Base-by-base conservation (phyloP, 2,329 filamentous ascomycete species). In the Lasiodiplodia sp. region DNA sequence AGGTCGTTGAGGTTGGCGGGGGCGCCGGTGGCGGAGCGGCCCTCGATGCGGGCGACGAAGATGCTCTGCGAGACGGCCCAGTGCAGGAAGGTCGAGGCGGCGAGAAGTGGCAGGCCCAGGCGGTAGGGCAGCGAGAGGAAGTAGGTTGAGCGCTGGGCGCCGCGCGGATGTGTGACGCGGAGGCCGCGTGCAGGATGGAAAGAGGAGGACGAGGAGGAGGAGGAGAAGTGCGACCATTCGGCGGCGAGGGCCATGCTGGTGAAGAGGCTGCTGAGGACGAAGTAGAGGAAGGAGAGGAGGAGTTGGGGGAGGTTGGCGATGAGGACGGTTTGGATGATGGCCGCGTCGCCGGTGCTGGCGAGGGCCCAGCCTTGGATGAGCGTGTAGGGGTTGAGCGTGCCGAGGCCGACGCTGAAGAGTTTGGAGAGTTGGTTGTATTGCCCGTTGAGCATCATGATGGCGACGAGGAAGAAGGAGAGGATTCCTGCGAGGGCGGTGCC, bases 161-260 rank as follows among this genome's bases (percentile, higher is more conserved):
- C 79, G 0, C 68, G 53, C 0, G 81, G 80, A 4, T 64, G 34
- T 2, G 79, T 81, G 2, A 83, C 82, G 1, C 82, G 77, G 0
- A 84, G 75, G 2, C 0, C 68, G 21, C 1, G 77, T 74, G 73
- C 82, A 85, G 0, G 72, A n/a, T n/a, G 70, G 44, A 12, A 69
- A 70, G 71, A 83, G 84, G 5, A 84, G 28, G 28, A 28, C 4
- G 28, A 28, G 28, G 28, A 28, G 28, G 28, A 28, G 28, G 5
- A 28, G 28, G 28, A 28, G 5, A 28, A 28, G 5, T 28, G 28
- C 28, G 76, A 79, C 74, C 81, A 88, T 74, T 88, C 86, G 3
- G 76, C 72, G 0, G 81, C 82, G 0, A 83, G 71, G 1, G 85
- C 76, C 76, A 86, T 85, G 6, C 73, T 78, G 0, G 83, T 87